These are phyloP conservation scores for Cucurbitaria berberidis DNA, from an alignment of 2,329 filamentous ascomycete species.

Conservation along the genomic window DNA sequence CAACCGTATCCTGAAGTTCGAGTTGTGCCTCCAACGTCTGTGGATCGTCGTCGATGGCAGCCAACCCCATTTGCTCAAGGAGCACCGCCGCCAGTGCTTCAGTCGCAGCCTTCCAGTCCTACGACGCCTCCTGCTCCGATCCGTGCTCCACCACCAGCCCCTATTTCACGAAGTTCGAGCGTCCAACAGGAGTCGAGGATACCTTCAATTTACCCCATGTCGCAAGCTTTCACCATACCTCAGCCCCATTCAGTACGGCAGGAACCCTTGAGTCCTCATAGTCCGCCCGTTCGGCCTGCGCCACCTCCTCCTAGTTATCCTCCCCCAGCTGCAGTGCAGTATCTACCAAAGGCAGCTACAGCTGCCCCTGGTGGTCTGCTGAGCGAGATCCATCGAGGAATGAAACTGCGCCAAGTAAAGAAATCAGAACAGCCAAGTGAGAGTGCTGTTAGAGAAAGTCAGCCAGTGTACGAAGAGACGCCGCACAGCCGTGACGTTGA, in stretches of 20 bases:
- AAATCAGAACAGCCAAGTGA: conserved; percentile 1
- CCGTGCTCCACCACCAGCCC: not conserved
- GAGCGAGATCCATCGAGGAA: not conserved
- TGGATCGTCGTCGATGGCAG: not conserved
- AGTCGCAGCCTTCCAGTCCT: not conserved
- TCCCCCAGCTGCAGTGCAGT: not conserved
- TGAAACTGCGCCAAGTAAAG: conserved; percentile 5
- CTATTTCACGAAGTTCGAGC: not conserved
- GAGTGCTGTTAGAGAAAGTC: not conserved
- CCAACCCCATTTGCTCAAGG: not conserved
- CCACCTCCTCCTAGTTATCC: not conserved
- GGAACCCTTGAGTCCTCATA: not conserved
- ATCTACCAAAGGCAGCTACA: not conserved
- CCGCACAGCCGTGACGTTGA: conserved; percentile 15
- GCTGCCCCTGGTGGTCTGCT: not conserved
- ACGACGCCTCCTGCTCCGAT: not conserved
- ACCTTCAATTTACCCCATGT: not conserved
- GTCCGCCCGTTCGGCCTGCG: not conserved
- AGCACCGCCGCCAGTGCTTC: not conserved
- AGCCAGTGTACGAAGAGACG: conserved; percentile 13
- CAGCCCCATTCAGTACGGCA: no score
- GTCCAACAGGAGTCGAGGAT: not conserved
- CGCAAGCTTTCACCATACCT: not conserved
- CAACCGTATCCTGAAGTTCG: not conserved
- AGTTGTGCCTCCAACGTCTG: not conserved